Evolutionary conservation across 495 filamentous ascomycete genomes (phyloP).

Genomic region (Talaromyces trachyspermus): DNA sequence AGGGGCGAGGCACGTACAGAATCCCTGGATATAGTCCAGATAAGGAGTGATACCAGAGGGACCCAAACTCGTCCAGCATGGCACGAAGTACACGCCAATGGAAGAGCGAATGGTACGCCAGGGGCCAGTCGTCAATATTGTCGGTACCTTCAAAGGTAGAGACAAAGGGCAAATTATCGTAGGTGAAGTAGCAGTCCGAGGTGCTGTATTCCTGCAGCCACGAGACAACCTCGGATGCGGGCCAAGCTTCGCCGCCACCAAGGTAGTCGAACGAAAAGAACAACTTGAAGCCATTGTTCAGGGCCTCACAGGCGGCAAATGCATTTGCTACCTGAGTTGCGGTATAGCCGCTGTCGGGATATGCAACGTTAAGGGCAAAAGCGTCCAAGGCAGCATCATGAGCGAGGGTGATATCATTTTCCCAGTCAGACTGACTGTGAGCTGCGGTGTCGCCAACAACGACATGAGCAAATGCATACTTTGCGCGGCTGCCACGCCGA

Average conservation of each 20-base stretch:
- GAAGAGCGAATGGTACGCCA: slow-evolving; percentile 38
- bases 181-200: slow-evolving; percentile 44
- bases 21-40: slow-evolving; percentile 48
- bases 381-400: slow-evolving; percentile 61
- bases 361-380: slow-evolving; percentile 63
- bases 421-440: slow-evolving; percentile 43
- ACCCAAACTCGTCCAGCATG: slow-evolving; percentile 55
- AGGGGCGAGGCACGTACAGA: not conserved
- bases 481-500: slow-evolving; percentile 3
- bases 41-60: slow-evolving; percentile 38
- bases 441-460: slow-evolving; percentile 25
- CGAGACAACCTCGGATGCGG: slow-evolving; percentile 41
- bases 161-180: slow-evolving; percentile 53
- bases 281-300: slow-evolving; percentile 46
- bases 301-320: slow-evolving; percentile 45
- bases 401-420: slow-evolving; percentile 52
- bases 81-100: slow-evolving; percentile 48
- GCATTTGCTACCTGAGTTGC: slow-evolving; percentile 42
- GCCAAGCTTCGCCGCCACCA: slow-evolving; percentile 46
- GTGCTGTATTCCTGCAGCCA: slow-evolving; percentile 50
- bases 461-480: slow-evolving; percentile 29
- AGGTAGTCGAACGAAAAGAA: slow-evolving; percentile 66
- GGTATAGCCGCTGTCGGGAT: slow-evolving; percentile 42
- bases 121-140: slow-evolving; percentile 50
- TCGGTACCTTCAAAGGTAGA: slow-evolving; percentile 63